Base-by-base conservation (phyloP, 2,329 filamentous ascomycete genomes). In the Alternaria gansuensis region DNA sequence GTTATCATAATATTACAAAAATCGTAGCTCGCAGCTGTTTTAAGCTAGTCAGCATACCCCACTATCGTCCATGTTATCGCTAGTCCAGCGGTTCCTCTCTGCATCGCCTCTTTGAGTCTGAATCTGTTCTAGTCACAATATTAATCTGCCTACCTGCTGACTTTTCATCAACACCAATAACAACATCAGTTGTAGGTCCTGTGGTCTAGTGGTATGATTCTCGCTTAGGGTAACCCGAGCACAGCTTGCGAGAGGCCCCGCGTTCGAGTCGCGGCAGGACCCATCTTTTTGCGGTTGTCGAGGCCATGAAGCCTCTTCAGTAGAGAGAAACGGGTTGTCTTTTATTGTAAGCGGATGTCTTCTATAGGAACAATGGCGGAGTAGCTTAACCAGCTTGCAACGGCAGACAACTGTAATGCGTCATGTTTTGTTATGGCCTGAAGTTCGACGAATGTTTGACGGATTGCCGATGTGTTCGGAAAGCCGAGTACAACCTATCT, bases 181-280 rank as follows among this genome's bases (percentile, higher is more conserved):
- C 17, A 17, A 17, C 2, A 17, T 17, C 17, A 17, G 17, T 17
- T 17, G 17, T 17, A 17, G 52, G 52, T 54, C 52, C 49, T 54
- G 49, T 49, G 37, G 51, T 58, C 84, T 87, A 86, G 85, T 84
- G 85, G 85, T 87, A 88, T 87, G 85, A 87, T 88, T 87, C 85
- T 86, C 85, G 85, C 86, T 87, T 87, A 88, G 86, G 85, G 85
- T 75, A 44, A 52, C 57, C 54, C 48, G 34, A 60, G 49, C 44
- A 57, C 8, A 31, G 44, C 51, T 62, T 62, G 73, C 73, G 71
- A 73, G 73, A 76, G 72, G 74, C 71, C 74, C 73, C 73, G 72
- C 71, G 74, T 76, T 62, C 59, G 59, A 62, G 59, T 62, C 59
- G 59, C 59, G 59, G 59, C 54, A 62, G 50, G 55, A 62, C 59